phyloP scores from a whole-genome alignment of 23 red algal species.

The Rhodosorus marinus region DNA sequence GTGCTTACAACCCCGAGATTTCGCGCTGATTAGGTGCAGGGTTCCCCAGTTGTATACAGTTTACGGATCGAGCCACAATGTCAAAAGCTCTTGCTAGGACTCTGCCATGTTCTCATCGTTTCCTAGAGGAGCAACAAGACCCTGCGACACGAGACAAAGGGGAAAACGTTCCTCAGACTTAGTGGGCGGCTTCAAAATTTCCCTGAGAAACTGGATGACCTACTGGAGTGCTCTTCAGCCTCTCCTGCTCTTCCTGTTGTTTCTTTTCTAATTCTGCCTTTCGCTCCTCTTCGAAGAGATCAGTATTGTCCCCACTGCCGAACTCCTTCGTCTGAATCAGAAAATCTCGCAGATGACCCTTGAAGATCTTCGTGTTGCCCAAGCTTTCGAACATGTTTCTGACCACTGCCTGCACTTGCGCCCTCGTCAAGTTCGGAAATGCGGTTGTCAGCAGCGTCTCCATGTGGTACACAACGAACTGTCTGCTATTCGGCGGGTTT shows the following conservation, averaged over 20 bases:
- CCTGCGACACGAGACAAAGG: too few species aligned
- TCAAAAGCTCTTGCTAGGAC: too few species aligned
- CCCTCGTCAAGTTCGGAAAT: constrained; percentile 73
- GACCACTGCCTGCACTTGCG: constrained; percentile 51
- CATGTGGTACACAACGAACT: constrained; percentile 56
- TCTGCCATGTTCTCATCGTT: too few species aligned
- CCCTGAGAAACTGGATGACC: too few species aligned
- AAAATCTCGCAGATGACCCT: constrained; percentile 92
- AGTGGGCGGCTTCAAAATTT: too few species aligned
- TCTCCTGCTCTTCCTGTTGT: constrained; percentile 33
- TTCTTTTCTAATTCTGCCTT: constrained; percentile 31
- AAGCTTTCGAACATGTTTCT: constrained; percentile 33
- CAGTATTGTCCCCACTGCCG: constrained; percentile 74
- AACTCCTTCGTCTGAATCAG: constrained; percentile 97
- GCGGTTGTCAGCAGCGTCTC: constrained; percentile 36
- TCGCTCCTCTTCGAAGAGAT: constrained; percentile 85
- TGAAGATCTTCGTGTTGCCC: constrained; percentile 81
- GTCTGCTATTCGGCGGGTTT: constrained; percentile 21
- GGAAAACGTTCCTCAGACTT: too few species aligned
- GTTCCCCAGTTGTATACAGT: too few species aligned
- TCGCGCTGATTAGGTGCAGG: too few species aligned
- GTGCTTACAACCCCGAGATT: too few species aligned
- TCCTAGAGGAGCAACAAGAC: too few species aligned
- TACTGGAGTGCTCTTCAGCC: constrained; percentile 44
- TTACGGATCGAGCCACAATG: too few species aligned